These are phyloP conservation scores for Ophiostoma fasciatum DNA, from an alignment of 2,329 filamentous ascomycete species.

Conservation along the genomic window DNA sequence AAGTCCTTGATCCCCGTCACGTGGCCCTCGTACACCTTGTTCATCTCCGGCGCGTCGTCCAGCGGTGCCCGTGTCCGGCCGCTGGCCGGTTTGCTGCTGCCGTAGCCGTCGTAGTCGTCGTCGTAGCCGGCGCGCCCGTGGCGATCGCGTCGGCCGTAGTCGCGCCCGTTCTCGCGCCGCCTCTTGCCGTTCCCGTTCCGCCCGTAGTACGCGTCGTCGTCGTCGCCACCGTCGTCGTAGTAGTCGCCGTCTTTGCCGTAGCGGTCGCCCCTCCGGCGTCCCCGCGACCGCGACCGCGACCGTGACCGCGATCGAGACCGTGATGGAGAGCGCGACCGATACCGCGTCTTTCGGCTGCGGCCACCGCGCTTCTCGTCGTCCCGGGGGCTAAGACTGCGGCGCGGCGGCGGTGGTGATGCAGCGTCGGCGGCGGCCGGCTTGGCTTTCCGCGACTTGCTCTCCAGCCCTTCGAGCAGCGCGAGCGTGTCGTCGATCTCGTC, in stretches of 20 bases:
- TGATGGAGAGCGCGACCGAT: slow-evolving; percentile 25
- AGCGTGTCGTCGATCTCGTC: slow-evolving; percentile 86
- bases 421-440: slow-evolving; percentile 9
- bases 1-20: slow-evolving; percentile 93
- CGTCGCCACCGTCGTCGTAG: slow-evolving; percentile 11
- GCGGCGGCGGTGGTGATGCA: background rate
- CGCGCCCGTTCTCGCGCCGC: slow-evolving; percentile 22
- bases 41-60: slow-evolving; percentile 65
- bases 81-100: slow-evolving; percentile 21
- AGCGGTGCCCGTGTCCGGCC: slow-evolving; percentile 56
- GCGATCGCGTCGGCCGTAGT: slow-evolving; percentile 5
- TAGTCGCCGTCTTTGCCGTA: slow-evolving; percentile 42
- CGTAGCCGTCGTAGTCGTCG: slow-evolving; percentile 29
- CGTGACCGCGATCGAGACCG: slow-evolving; percentile 19
- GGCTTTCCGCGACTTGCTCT: slow-evolving; percentile 39
- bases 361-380: slow-evolving; percentile 17
- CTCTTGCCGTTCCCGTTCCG: slow-evolving; percentile 21
- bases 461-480: slow-evolving; percentile 75
- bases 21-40: slow-evolving; percentile 80
- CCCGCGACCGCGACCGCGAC: slow-evolving; percentile 28
- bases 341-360: slow-evolving; percentile 25
- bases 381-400: slow-evolving; percentile 6
- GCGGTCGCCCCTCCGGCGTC: slow-evolving; percentile 24
- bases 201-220: slow-evolving; percentile 15
- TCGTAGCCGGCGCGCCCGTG: slow-evolving; percentile 23